Evolutionary conservation across 2,329 filamentous ascomycete species (phyloP).

Genomic region (Fusarium protoensiforme): DNA sequence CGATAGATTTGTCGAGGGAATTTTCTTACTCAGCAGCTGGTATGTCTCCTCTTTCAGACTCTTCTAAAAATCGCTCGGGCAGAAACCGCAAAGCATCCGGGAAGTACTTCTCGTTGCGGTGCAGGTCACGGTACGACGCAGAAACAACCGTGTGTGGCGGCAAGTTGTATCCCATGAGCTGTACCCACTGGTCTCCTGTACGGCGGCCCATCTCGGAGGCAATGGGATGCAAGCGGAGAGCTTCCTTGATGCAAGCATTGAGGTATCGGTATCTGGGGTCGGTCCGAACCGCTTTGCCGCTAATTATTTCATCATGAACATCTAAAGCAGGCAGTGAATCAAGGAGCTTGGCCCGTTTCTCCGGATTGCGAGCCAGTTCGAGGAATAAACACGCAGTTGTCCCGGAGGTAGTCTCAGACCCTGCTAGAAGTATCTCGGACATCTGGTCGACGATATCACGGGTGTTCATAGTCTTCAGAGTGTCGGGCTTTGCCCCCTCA

Average conservation of each 20-base stretch:
- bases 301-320: background rate
- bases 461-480: background rate
- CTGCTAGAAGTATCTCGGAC: background rate
- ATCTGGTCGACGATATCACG: background rate
- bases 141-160: background rate
- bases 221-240: background rate
- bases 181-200: background rate
- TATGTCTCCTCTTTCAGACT: background rate
- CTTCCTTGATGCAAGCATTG: background rate
- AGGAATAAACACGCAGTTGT: background rate
- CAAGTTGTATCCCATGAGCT: background rate
- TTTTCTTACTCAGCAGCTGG: background rate
- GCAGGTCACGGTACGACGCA: background rate
- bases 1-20: background rate
- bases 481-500: background rate
- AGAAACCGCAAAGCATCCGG: background rate
- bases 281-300: background rate
- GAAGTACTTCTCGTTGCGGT: background rate
- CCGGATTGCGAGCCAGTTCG: background rate
- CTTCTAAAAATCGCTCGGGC: background rate
- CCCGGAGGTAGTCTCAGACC: background rate
- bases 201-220: constrained; percentile 1
- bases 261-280: background rate
- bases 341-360: background rate
- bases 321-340: background rate